Evolutionary conservation across 2,329 filamentous ascomycete genomes (phyloP), one percentile per base, ranked within the genome.

Genomic region (Hymenoscyphus salicellus): DNA sequence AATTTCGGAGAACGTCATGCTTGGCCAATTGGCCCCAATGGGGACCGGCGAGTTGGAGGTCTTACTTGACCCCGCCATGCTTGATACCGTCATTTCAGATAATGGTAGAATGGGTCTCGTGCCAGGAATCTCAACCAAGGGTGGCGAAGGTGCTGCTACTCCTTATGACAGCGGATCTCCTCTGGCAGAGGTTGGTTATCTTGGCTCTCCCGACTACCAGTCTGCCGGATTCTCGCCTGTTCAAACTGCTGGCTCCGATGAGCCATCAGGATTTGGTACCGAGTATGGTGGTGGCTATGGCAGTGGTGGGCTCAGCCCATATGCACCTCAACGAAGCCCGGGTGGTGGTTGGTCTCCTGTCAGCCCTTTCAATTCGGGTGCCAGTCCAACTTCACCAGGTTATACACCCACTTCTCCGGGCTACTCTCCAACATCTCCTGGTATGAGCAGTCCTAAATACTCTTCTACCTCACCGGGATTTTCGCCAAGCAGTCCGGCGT

Each of bases 1-100:
- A 83, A 94, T 99, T 60, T 98, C 95, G 17, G 95, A 99, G 80
- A 99, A 99, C 80, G 89, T 99, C 76, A 99, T 99, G 86, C 86
- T 99, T 68, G 95, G 95, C 68, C 95, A 99, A 80, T 86, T 98
- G 79, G 95, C 96, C 5, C 95, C 96, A 33, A 94, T 97, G 84
- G 95, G 95, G 68, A 99, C 96, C 64, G 95, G 95, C 69, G 93
- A 97, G 78, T 94, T 99, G 73, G 93, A 99, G 69, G 88, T 98
- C 62, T 88, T 93, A 71, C 84, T 99, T 70, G 96, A 99, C 76
- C 93, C 93, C 69, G 91, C 91, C 79, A 96, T 99, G 92, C 86
- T 98, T 55, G 92, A 96, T 77, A 97, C 93, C 20, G 92, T 96
- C 74, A 93, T 96, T 65, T 93, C 92, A 59, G 93, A 97, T 78